Evolutionary conservation across 2,329 filamentous ascomycete species (phyloP), one percentile per base, ranked within the genome.

Genomic region (Polychaeton citri): DNA sequence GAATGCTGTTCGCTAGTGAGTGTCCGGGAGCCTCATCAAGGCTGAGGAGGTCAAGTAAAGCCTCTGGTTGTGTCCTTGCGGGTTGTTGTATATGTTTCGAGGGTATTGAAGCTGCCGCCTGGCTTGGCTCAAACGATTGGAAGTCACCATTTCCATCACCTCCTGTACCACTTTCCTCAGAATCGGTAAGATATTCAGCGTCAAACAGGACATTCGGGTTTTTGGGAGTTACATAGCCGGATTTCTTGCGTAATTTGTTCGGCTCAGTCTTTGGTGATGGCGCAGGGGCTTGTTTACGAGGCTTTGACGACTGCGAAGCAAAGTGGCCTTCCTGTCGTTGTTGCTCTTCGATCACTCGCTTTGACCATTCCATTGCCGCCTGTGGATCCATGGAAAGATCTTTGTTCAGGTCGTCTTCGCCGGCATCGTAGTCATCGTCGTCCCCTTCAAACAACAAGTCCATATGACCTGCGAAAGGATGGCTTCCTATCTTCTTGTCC

Each of bases 101-200:
- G 10, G 13, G 3, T 10, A 10, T 32, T 12, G 4, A 10, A 6
- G 30, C 12, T 12, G 4, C 10, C 18, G 13, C 12, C 18, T 32
- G 30, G 12, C 12, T 32, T 5, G 13, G 13, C 9, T 32, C 12
- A 19, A 32, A 32, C 10, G 13, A 16, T 37, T 56, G 53, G 38
- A 57, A 57, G 24, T 55, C 53, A 7, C 52, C 55, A 41, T 54
- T 57, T 7, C 56, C 54, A 34, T 56, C 53, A 26, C 52, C 51
- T n/a, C n/a, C n/a, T n/a, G n/a, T n/a, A 13, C 50, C 53, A 9
- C 45, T 46, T 4, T 37, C 39, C 4, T 50, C 48, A 4, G 33
- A 26, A 16, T 47, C 44, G 18, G 46, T 49, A 8, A 47, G 36
- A 30, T 51, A 43, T 1, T 55, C 53, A 3, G 45, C 51, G 40